Conservation (phyloP, 768 basidiomycete species). For the Hemileccinum impolitum region DNA sequence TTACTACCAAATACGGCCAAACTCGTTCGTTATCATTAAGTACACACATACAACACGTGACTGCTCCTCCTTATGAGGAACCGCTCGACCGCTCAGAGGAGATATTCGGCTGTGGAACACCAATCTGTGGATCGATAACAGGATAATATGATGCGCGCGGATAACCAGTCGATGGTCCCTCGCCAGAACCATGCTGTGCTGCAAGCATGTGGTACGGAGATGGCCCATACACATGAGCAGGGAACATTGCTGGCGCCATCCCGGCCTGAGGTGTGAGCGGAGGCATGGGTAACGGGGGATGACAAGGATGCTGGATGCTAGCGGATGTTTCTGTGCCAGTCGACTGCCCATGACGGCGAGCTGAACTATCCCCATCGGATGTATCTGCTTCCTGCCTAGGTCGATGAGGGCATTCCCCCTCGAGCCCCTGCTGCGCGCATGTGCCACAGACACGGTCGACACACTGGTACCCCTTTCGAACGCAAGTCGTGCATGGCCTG, state of each 20-base stretch:
- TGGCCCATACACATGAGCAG: conserved; percentile 26
- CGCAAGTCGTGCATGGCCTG: conserved; percentile 51
- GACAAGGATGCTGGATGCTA: conserved; percentile 14
- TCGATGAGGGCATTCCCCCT: conserved; percentile 46
- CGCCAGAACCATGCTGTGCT: conserved; percentile 20
- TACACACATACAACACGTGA: too few species aligned
- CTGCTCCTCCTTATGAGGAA: conserved; percentile 12
- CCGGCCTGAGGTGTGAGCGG: conserved; percentile 16
- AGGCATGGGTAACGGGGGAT: conserved; percentile 11
- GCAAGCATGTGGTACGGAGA: conserved; percentile 29
- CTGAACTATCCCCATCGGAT: conserved; percentile 25
- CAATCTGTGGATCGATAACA: conserved; percentile 39
- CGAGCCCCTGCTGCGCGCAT: conserved; percentile 44
- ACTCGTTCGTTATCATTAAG: conserved; percentile 4
- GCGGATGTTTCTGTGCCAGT: background rate
- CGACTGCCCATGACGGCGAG: conserved; percentile 1
- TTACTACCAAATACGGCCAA: conserved; percentile 24
- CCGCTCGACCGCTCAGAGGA: conserved; percentile 28
- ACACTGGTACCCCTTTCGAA: conserved; percentile 50
- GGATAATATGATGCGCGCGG: conserved; percentile 35
- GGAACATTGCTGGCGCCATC: conserved; percentile 18
- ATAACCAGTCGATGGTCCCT: conserved; percentile 26
- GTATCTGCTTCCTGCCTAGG: conserved; percentile 17
- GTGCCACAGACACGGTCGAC: conserved; percentile 45
- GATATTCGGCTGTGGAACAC: conserved; percentile 29